Percentiles rank a stretch among this genome's conserved stretches.
Conservation (phyloP, 495 filamentous ascomycete species). For the Parmelia sp. region DNA sequence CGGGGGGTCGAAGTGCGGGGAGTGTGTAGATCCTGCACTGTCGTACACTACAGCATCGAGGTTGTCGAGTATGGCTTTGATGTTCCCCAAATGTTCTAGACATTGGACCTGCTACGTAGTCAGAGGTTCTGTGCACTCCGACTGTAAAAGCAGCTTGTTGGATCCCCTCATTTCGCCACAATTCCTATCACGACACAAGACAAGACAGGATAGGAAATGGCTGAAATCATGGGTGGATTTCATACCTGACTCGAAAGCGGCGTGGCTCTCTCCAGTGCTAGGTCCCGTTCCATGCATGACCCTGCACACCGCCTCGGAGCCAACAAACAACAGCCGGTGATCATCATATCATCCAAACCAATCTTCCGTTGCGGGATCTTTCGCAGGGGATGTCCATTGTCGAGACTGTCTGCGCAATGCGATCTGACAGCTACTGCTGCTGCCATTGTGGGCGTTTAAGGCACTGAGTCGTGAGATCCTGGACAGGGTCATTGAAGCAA, state of each 20-base stretch:
- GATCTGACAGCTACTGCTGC: conserved; percentile 26
- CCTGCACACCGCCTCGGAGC: conserved; percentile 24
- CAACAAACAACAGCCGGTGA: background rate
- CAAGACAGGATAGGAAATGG: conserved; percentile 3
- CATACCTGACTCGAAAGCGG: conserved; percentile 19
- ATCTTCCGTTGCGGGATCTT: conserved; percentile 24
- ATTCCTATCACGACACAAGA: background rate
- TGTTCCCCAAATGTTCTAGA: background rate
- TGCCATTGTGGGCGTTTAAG: conserved; percentile 22
- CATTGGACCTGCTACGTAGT: conserved; percentile 1
- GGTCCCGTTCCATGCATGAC: conserved; percentile 17
- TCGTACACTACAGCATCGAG: background rate
- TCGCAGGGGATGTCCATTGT: conserved; percentile 19
- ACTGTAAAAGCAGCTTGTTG: background rate
- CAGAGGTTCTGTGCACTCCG: background rate
- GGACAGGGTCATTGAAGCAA: conserved; percentile 20
- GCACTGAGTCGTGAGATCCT: conserved; percentile 15
- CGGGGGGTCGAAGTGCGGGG: conserved; percentile 27
- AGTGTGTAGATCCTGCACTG: background rate
- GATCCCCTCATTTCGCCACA: background rate
- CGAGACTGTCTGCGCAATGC: conserved; percentile 22
- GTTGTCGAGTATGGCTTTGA: conserved; percentile 7
- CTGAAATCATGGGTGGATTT: conserved; percentile 11
- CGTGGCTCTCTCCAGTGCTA: conserved; percentile 14
- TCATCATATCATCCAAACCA: conserved; percentile 25